These are phyloP conservation scores for Botrytis medusae DNA, from an alignment of 2,329 filamentous ascomycete species.

Conservation along the genomic window DNA sequence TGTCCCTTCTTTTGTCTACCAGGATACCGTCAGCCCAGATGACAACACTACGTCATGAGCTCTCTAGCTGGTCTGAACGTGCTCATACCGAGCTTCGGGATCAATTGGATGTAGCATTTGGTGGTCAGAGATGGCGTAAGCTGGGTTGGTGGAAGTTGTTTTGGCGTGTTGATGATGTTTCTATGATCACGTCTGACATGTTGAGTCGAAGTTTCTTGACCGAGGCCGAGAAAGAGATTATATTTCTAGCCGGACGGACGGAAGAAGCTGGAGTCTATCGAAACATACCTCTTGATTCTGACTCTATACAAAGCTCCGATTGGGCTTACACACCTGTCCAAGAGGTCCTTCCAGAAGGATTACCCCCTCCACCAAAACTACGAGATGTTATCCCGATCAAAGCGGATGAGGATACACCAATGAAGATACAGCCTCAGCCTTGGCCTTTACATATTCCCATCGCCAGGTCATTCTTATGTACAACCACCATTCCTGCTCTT, in stretches of 20 bases:
- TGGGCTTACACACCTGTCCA: conserved; percentile 35
- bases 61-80: conserved; percentile 72
- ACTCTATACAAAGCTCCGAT: conserved; percentile 11
- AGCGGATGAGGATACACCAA: conserved; percentile 29
- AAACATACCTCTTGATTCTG: neutral
- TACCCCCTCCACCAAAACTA: conserved; percentile 26
- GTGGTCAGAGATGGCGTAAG: conserved; percentile 73
- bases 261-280: conserved; percentile 57
- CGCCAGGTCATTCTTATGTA: conserved; percentile 64
- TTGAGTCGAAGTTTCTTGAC: conserved; percentile 74
- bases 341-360: conserved; percentile 14
- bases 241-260: conserved; percentile 79
- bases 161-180: conserved; percentile 91
- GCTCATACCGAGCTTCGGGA: conserved; percentile 82
- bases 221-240: conserved; percentile 74
- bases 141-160: conserved; percentile 93
- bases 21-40: conserved; percentile 41
- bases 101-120: conserved; percentile 75
- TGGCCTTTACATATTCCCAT: conserved; percentile 77
- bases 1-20: conserved; percentile 39
- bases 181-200: conserved; percentile 78
- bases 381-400: conserved; percentile 29
- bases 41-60: conserved; percentile 54
- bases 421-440: conserved; percentile 28
- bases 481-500: conserved; percentile 67